Evolutionary conservation across 2,329 filamentous ascomycete species (phyloP).

Genomic region (Penicillium sp.): DNA sequence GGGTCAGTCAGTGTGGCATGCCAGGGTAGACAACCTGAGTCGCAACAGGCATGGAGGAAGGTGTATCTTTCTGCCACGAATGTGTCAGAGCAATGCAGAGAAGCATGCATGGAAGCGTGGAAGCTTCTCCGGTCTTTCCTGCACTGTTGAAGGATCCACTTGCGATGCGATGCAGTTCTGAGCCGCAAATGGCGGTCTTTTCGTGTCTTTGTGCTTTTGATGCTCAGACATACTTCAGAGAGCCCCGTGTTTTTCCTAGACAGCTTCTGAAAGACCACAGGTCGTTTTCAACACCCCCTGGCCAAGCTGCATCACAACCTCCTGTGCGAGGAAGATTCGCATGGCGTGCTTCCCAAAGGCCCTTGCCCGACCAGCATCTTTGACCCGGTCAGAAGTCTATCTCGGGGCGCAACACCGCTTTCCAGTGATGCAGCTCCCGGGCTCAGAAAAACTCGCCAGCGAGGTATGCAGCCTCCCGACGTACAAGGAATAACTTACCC

Average conservation of each 20-base stretch:
- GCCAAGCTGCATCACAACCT: no score
- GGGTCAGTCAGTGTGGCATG: slow-evolving; percentile 12
- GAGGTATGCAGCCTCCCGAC: slow-evolving; percentile 25
- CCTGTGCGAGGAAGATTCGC: slow-evolving; percentile 2
- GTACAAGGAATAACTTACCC: slow-evolving; percentile 28
- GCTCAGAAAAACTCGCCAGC: slow-evolving; percentile 23
- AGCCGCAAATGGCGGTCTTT: slow-evolving; percentile 18
- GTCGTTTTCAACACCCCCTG: no score
- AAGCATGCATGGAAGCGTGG: slow-evolving; percentile 36
- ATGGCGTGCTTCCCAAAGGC: background rate
- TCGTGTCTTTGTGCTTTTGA: no score
- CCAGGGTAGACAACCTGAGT: slow-evolving; percentile 6
- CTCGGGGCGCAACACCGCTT: slow-evolving; percentile 15
- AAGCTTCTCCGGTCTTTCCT: slow-evolving; percentile 28
- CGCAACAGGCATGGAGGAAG: slow-evolving; percentile 3
- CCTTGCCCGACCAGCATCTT: slow-evolving; percentile 6
- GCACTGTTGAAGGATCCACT: background rate
- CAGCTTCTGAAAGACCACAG: slow-evolving; percentile 2
- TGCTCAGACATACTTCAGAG: no score
- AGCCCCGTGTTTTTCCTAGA: background rate
- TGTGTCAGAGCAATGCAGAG: slow-evolving; percentile 30
- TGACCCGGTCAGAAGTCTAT: slow-evolving; percentile 22
- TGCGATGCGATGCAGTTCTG: slow-evolving; percentile 2
- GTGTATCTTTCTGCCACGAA: slow-evolving; percentile 16
- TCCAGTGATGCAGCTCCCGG: slow-evolving; percentile 13